Conservation (phyloP, 75 land plant genomes). For the Chamaecyparis obtusa region DNA sequence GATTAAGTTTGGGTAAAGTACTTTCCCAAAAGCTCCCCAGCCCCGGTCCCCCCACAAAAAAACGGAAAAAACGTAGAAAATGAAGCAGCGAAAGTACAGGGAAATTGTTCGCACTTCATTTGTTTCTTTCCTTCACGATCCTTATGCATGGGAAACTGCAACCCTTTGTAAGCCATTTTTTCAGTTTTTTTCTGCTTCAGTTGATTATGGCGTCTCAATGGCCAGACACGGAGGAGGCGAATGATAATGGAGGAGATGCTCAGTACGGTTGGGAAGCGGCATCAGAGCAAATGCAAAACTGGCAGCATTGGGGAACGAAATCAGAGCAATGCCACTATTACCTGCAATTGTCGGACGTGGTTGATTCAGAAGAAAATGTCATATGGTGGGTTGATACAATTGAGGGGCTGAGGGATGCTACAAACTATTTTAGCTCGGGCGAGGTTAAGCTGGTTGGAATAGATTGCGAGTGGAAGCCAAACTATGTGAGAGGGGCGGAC, state of each 20-base stretch:
- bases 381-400: slow-evolving; percentile 62
- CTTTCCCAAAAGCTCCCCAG: too few relatives aligned
- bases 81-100: too few relatives aligned
- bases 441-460: slow-evolving; percentile 60
- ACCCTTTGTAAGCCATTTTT: background rate
- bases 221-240: background rate
- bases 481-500: slow-evolving; percentile 53
- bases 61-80: too few relatives aligned
- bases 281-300: background rate
- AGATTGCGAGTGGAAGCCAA: slow-evolving; percentile 88
- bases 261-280: background rate
- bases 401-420: slow-evolving; percentile 36
- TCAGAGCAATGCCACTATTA: background rate
- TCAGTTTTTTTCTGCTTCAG: background rate
- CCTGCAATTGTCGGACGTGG: slow-evolving; percentile 31
- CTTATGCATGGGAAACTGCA: background rate
- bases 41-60: too few relatives aligned
- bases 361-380: slow-evolving; percentile 36
- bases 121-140: background rate
- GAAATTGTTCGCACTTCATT: too few relatives aligned
- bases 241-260: background rate
- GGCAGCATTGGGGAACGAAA: background rate
- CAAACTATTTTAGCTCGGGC: slow-evolving; percentile 24
- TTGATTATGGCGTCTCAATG: background rate
- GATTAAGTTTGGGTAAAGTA: too few relatives aligned